Conservation (phyloP, 108 stramenopile species). For the Bacterosira constricta region DNA sequence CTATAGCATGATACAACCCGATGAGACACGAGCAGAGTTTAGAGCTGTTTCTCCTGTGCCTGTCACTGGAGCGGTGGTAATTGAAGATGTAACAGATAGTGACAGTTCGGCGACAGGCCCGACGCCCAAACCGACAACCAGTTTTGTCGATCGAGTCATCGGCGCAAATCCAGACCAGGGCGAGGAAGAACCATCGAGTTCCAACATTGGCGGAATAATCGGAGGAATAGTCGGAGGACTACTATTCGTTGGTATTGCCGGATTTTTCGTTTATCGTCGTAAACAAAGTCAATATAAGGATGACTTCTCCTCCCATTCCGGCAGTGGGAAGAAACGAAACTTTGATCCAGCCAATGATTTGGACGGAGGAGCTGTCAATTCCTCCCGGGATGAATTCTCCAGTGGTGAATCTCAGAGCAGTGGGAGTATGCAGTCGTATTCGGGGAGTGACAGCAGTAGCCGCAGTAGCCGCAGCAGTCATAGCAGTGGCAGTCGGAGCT, state of each 20-base stretch:
- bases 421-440: conserved; percentile 16
- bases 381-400: conserved; percentile 5
- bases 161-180: neutral
- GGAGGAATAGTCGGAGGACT: conserved; percentile 13
- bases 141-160: neutral
- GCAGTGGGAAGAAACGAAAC: neutral
- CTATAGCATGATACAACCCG: conserved; percentile 1
- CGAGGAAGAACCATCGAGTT: neutral
- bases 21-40: conserved; percentile 8
- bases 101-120: neutral
- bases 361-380: neutral
- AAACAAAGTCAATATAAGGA: neutral
- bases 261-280: conserved; percentile 18
- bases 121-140: neutral
- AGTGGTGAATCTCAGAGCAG: neutral
- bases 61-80: neutral
- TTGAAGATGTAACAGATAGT: neutral
- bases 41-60: conserved; percentile 3
- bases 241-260: conserved; percentile 1
- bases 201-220: conserved; percentile 22
- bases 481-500: too few relatives aligned
- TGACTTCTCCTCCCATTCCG: neutral
- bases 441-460: neutral
- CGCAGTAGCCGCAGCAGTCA: neutral
- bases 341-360: conserved; percentile 5